Conservation (phyloP, 306 rosid genomes). For the Prunus mume region DNA sequence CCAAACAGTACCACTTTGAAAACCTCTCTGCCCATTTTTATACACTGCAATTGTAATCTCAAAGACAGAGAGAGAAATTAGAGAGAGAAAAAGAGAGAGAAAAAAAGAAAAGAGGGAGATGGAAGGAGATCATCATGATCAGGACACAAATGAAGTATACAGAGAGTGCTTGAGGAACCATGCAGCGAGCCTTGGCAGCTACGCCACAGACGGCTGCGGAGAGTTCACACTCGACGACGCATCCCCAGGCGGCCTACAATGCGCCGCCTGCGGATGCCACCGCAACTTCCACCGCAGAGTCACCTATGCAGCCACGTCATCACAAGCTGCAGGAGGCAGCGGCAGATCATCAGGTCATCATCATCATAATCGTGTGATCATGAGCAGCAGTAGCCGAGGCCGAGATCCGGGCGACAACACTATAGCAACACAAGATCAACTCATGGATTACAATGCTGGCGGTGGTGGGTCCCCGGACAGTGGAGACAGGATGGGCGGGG, state of each 20-base stretch:
- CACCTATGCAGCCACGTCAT: slow-evolving; percentile 8
- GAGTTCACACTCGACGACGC: slow-evolving; percentile 62
- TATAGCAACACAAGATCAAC: slow-evolving; percentile 11
- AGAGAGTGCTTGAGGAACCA: slow-evolving; percentile 83
- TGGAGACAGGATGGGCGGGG: slow-evolving; percentile 20
- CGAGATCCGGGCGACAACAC: slow-evolving; percentile 12
- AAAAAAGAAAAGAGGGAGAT: background rate
- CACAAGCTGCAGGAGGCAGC: background rate
- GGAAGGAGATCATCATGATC: slow-evolving; percentile 29
- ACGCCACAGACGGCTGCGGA: slow-evolving; percentile 92
- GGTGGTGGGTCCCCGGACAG: slow-evolving; percentile 22
- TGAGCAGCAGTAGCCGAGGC: slow-evolving; percentile 25
- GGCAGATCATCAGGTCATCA: slow-evolving; percentile 6
- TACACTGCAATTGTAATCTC: background rate
- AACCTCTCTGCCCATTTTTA: slow-evolving; percentile 1
- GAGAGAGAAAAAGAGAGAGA: background rate
- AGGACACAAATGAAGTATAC: slow-evolving; percentile 34
- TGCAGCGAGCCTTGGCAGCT: slow-evolving; percentile 93
- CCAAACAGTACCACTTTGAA: slow-evolving; percentile 15
- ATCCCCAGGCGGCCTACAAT: slow-evolving; percentile 38
- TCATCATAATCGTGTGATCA: background rate
- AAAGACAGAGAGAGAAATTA: background rate
- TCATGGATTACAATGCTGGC: slow-evolving; percentile 15
- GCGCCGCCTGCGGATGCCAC: slow-evolving; percentile 86
- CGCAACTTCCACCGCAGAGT: slow-evolving; percentile 85